Evolutionary conservation across 495 filamentous ascomycete species (phyloP), one percentile per base, ranked within the genome.

Genomic region (Penicillium salamii): DNA sequence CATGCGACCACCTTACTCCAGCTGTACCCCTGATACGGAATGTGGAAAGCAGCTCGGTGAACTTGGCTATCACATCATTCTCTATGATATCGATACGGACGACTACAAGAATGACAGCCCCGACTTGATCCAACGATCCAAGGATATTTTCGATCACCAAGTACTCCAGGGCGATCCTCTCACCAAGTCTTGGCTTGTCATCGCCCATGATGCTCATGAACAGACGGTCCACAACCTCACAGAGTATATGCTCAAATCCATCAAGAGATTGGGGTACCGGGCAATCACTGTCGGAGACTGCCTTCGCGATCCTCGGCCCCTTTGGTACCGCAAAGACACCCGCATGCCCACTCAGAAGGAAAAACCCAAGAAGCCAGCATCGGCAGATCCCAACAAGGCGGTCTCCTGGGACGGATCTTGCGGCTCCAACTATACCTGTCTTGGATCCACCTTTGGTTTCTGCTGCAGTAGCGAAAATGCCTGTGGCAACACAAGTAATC

Each of bases 1-100:
- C 62, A 91, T 95, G 87, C 78, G 86, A 38, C 89, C 89, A 3
- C 89, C 89, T 5, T 95, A 85, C 67, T 88, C 85, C 19, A 85
- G 81, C 58, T 92, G 88, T 61, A 75, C 72, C 23, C 60, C 65
- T 3, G 74, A 73, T 18, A 71, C 73, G 3, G 69, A 69, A 12
- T 91, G 89, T 59, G 69, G 81, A 44, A 67, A 65, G 7, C 79
- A 84, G 31, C 68, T 92, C 58, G 74, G 75, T 14, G 67, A 66
- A 4, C 72, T 92, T 32, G 88, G 89, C 3, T 95, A 95, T 54
- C 88, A 95, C 62, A 73, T 84, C 32, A 69, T 79, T 49, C 80
- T 88, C 55, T 90, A 89, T 57, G 80, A 91, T 50, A 72, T 95
- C 23, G 89, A 95, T 65, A 95, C 89, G 0, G 81, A 83, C 7